Evolutionary conservation across 331 rosid genomes (phyloP).

Genomic region (Acacia pycnantha): DNA sequence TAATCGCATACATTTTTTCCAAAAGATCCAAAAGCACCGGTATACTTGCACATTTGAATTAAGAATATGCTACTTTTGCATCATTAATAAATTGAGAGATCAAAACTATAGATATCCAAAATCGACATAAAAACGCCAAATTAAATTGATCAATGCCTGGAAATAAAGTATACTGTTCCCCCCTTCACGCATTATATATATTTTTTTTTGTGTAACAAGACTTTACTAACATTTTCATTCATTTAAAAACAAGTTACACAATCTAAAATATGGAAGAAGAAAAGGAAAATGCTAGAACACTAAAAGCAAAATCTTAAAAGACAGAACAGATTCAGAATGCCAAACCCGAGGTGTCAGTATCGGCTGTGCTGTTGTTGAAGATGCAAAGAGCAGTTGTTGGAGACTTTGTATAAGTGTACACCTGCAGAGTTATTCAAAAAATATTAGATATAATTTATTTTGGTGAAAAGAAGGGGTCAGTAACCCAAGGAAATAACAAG

Average conservation of each 20-base stretch:
- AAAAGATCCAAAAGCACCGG: neutral
- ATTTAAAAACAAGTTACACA: neutral
- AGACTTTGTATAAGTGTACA: conserved; percentile 91
- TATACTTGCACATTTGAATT: neutral
- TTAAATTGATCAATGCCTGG: neutral
- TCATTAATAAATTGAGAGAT: conserved; percentile 8
- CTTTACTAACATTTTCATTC: neutral
- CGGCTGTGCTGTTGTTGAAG: conserved; percentile 98
- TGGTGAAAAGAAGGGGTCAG: neutral
- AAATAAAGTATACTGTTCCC: neutral
- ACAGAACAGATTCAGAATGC: conserved; percentile 20
- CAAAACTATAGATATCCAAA: neutral
- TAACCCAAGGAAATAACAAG: neutral
- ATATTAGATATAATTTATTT: conserved; percentile 1
- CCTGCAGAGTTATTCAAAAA: conserved; percentile 41
- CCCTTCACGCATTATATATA: neutral
- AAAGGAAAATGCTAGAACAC: neutral
- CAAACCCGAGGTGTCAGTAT: conserved; percentile 89
- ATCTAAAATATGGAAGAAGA: neutral
- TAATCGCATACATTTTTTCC: neutral
- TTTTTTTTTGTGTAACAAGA: neutral
- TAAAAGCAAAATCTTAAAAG: conserved; percentile 27
- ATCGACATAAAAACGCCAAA: neutral
- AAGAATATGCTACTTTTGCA: neutral
- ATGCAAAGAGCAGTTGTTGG: conserved; percentile 90